phyloP scores from a whole-genome alignment of 768 basidiomycete species.

The Tulasnella sp. region DNA sequence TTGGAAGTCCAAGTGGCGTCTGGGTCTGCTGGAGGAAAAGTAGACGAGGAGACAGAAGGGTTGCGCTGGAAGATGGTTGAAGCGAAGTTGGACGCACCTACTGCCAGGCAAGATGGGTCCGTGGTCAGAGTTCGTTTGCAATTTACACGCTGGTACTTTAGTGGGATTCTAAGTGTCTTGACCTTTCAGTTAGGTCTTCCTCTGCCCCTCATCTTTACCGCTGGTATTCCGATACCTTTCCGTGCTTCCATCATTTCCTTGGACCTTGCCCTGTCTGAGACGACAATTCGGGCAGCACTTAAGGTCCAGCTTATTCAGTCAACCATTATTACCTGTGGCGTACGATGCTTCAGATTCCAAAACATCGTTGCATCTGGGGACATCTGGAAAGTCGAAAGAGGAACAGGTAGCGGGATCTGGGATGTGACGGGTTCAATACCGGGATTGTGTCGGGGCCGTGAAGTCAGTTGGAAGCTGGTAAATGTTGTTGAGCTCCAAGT shows the following conservation, averaged over 20 bases:
- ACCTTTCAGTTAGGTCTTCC: slow-evolving; percentile 16
- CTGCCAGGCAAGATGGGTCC: background rate
- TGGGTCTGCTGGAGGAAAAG: slow-evolving; percentile 7
- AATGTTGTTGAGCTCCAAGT: slow-evolving; percentile 17
- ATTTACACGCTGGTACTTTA: too few relatives aligned
- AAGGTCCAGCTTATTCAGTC: slow-evolving; percentile 10
- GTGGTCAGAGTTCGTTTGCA: background rate
- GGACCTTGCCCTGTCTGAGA: background rate
- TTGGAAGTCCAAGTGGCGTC: background rate
- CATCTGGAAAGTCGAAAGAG: slow-evolving; percentile 19
- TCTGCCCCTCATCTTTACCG: slow-evolving; percentile 5
- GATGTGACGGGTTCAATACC: slow-evolving; percentile 10
- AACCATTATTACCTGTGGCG: background rate
- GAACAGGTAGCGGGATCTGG: slow-evolving; percentile 14
- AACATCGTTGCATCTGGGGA: background rate
- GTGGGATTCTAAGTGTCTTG: background rate
- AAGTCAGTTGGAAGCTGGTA: slow-evolving; percentile 7
- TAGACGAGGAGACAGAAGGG: background rate
- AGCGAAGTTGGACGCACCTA: background rate
- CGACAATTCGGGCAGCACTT: background rate
- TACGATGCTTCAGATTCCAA: background rate
- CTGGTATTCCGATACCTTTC: slow-evolving; percentile 18
- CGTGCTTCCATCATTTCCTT: slow-evolving; percentile 8
- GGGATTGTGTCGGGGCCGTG: background rate
- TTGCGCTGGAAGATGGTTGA: slow-evolving; percentile 23